Percentiles rank a stretch among this genome's conserved stretches.
Evolutionary conservation across 2,329 filamentous ascomycete genomes (phyloP).

Genomic region (Calcarisporium arbuscula): DNA sequence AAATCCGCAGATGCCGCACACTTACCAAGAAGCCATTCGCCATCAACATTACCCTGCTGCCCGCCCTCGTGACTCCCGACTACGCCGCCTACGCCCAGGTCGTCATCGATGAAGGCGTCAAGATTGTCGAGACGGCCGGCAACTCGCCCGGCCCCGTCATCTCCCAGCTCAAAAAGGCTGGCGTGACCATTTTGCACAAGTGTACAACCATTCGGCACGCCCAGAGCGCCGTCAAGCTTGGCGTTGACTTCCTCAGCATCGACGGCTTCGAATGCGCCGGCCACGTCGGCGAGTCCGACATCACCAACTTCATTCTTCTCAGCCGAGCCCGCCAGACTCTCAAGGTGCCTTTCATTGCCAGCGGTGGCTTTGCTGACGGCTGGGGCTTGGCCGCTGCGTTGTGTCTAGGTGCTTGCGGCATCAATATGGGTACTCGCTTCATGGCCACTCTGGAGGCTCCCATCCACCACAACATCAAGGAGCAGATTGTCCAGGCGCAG

Average conservation of each 20-base stretch:
- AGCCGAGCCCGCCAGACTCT: constrained; percentile 79
- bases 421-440: constrained; percentile 98
- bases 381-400: constrained; percentile 88
- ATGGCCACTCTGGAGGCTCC: constrained; percentile 94
- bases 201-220: constrained; percentile 96
- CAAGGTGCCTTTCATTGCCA: constrained; percentile 86
- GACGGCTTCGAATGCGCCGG: constrained; percentile 97
- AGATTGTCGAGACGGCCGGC: constrained; percentile 87
- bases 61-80: constrained; percentile 82
- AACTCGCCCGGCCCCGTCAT: constrained; percentile 89
- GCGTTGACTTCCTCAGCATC: constrained; percentile 93
- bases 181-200: constrained; percentile 83
- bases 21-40: constrained; percentile 79
- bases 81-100: constrained; percentile 88
- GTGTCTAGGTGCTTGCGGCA: constrained; percentile 80
- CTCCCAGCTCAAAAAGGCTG: constrained; percentile 73
- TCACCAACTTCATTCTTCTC: constrained; percentile 85
- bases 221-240: constrained; percentile 83
- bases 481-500: constrained; percentile 78
- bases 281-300: constrained; percentile 81
- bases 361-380: constrained; percentile 91
- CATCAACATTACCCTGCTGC: constrained; percentile 92
- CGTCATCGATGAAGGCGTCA: constrained; percentile 87
- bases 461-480: constrained; percentile 89
- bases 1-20: constrained; percentile 79